Percentiles rank a stretch among this genome's conserved stretches.
Evolutionary conservation across 2,329 filamentous ascomycete genomes (phyloP).

Genomic region (Blumeria hordei): DNA sequence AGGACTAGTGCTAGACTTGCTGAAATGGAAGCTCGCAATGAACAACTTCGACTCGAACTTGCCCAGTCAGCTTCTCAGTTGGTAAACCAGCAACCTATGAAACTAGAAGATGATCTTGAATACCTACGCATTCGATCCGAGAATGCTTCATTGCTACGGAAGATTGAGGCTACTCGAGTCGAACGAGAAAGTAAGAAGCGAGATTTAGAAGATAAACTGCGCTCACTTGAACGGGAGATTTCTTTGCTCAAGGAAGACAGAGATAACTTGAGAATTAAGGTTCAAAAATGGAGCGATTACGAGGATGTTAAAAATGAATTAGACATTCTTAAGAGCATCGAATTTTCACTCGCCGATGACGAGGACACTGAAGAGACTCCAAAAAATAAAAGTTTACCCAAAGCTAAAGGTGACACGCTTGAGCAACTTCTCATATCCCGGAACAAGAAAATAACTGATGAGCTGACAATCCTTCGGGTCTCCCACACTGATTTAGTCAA

Average conservation of each 20-base stretch:
- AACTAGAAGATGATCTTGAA: slow-evolving; percentile 68
- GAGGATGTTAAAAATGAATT: slow-evolving; percentile 91
- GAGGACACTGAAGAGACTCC: slow-evolving; percentile 36
- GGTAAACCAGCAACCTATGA: slow-evolving; percentile 32
- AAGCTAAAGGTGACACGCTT: slow-evolving; percentile 51
- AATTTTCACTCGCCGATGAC: slow-evolving; percentile 79
- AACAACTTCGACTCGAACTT: slow-evolving; percentile 72
- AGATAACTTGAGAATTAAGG: slow-evolving; percentile 53
- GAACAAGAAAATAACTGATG: slow-evolving; percentile 91
- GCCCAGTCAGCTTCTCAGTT: slow-evolving; percentile 60
- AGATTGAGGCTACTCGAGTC: slow-evolving; percentile 59
- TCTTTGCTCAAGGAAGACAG: slow-evolving; percentile 54
- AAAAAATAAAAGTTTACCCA: slow-evolving; percentile 16
- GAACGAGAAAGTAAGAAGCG: slow-evolving; percentile 66
- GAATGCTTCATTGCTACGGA: slow-evolving; percentile 75
- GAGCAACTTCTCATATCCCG: slow-evolving; percentile 78
- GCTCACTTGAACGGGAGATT: slow-evolving; percentile 58
- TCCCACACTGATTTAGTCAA: slow-evolving; percentile 80
- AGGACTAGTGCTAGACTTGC: slow-evolving; percentile 67
- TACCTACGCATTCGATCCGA: slow-evolving; percentile 78
- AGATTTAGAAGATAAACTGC: slow-evolving; percentile 48
- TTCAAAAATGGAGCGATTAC: slow-evolving; percentile 81
- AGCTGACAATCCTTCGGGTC: slow-evolving; percentile 75
- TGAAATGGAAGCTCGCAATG: slow-evolving; percentile 81
- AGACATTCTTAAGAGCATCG: slow-evolving; percentile 91